Base-by-base conservation (phyloP, 2,329 filamentous ascomycete species). In the Trichoderma koningii region DNA sequence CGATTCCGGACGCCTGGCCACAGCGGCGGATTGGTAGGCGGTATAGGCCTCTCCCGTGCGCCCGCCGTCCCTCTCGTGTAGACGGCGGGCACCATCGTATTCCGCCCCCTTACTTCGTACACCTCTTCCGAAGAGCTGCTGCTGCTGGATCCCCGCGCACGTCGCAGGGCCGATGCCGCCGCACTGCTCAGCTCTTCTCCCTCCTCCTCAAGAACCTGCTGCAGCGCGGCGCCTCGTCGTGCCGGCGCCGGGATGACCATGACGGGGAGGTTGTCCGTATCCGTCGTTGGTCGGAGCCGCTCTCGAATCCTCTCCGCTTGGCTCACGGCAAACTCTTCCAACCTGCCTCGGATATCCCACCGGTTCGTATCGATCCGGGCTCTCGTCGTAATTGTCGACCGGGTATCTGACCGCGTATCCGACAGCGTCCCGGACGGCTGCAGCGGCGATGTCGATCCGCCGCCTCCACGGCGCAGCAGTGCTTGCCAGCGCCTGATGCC, bases 161-260 rank as follows among this genome's bases (percentile, higher is more conserved):
- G 63, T 28, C 64, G 66, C 5, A 64, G 55, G 14, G 60, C 66
- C 12, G 62, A 66, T 10, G 65, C 59, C 14, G 53, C 56, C 1
- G 68, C 55, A 45, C 60, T 60, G 34, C 61, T 55, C 28, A 53
- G 12, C 34, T 56, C 38, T 74, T 80, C 62, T 7, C 48, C 60
- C 64, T 86, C 83, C 66, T 87, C 85, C 66, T 86, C 83, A 2
- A 86, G 74, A 7, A 87, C 78, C 62, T 83, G 80, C n/a, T 82
- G 81, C 4, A 88, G 73, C 53, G 84, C 83, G 0, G 82, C 81
- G 5, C 85, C 85, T 65, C 81, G 78, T n/a, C 87, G 80, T 42
- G 82, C 80, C 19, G 87, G 87, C 0, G 87, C 85, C 3, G 87
- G 86, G 15, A 89, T 87, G 7, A 87, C 81, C 19, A 80, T 85